phyloP scores from a whole-genome alignment of 192 early-diverging fungal genomes.

The Irineochytrium annulatum region DNA sequence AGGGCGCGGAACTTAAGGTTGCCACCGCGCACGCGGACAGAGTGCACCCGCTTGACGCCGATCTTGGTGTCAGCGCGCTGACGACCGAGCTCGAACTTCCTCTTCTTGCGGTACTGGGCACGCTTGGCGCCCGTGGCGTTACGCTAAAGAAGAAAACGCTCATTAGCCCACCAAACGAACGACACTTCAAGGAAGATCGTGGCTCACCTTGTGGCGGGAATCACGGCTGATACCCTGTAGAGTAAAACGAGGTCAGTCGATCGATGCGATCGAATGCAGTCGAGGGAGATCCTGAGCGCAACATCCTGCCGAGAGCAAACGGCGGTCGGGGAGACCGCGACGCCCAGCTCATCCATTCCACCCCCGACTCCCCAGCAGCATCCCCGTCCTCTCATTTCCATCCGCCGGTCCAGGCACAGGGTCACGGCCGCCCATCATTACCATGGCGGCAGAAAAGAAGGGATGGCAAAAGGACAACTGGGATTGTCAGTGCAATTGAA shows the following conservation, averaged over 20 bases:
- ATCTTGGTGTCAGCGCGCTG: slow-evolving; percentile 98
- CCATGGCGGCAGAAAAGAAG: too few relatives aligned
- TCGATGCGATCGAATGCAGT: too few relatives aligned
- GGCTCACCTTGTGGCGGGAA: slow-evolving; percentile 98
- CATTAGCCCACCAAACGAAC: too few relatives aligned
- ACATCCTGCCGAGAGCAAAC: too few relatives aligned
- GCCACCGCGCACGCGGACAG: slow-evolving; percentile 95
- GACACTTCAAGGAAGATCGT: too few relatives aligned
- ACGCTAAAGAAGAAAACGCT: too few relatives aligned
- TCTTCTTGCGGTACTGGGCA: slow-evolving; percentile 99
- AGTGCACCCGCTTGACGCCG: slow-evolving; percentile 93
- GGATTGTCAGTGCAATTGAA: too few relatives aligned
- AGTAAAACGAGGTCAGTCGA: not conserved
- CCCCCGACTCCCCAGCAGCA: not conserved
- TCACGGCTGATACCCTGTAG: slow-evolving; percentile 95
- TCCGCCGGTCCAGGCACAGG: not conserved
- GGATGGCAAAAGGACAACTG: too few relatives aligned
- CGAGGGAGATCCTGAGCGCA: too few relatives aligned
- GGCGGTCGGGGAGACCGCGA: not conserved
- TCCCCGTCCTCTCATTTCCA: not conserved
- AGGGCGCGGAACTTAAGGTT: slow-evolving; percentile 98
- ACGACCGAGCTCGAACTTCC: slow-evolving; percentile 99
- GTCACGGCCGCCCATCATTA: too few relatives aligned
- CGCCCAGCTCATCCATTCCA: not conserved
- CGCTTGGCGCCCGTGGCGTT: slow-evolving; percentile 97